Conservation (phyloP, 2,329 filamentous ascomycete species). For the Rutstroemia sp. region DNA sequence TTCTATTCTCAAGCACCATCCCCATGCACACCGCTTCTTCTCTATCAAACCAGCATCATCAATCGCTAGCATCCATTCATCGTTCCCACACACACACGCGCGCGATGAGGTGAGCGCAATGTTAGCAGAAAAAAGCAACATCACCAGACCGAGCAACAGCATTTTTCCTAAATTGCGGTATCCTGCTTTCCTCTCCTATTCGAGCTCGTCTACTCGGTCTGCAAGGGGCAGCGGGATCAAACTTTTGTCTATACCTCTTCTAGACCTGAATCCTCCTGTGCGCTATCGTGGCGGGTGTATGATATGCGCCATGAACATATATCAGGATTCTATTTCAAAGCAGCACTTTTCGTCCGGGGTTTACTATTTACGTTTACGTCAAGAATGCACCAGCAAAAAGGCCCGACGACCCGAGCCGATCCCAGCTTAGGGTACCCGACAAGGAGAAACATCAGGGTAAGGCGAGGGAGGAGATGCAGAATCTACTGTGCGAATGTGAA, state of each 20-base stretch:
- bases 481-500: background rate
- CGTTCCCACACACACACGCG: background rate
- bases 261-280: background rate
- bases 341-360: no score
- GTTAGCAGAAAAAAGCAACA: background rate
- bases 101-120: background rate
- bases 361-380: no score
- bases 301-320: background rate
- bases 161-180: background rate
- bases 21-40: background rate
- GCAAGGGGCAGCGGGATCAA: background rate
- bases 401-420: no score
- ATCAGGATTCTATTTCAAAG: no score
- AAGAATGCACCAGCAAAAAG: no score
- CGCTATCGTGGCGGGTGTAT: background rate
- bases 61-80: background rate
- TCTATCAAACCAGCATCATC: background rate
- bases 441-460: no score
- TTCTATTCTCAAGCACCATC: no score
- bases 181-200: background rate
- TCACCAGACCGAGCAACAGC: background rate
- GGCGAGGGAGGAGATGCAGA: no score
- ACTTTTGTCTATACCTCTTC: background rate
- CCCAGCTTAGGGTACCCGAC: no score
- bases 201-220: background rate